Evolutionary conservation across 306 rosid genomes (phyloP), one percentile per base, ranked within the genome.

Genomic region (Vachellia collinsii): DNA sequence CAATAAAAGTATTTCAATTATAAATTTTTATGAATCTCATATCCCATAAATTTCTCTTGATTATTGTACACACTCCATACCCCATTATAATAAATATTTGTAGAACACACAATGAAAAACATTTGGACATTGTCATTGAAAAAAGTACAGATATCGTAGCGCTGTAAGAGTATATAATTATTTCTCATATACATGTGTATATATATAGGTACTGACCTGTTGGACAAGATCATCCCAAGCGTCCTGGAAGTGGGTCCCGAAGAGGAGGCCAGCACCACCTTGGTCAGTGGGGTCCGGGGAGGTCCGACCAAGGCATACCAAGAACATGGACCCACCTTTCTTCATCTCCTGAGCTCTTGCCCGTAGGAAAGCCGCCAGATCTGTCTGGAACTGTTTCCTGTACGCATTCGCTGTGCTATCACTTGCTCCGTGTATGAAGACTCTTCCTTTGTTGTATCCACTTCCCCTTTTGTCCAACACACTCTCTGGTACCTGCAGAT

Each of bases 161-260:
- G 2, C 34, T 29, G 34, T 2, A 29, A 2, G 2, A 29, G 34
- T 29, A 29, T 29, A 29, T 29, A 29, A 29, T 29, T 29, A 29
- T 29, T 29, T 29, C 34, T 29, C 34, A 29, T 29, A 2, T 29
- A 29, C 34, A 29, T 29, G 34, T 29, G 34, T 29, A 29, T 29
- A 29, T 29, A 29, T 29, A 29, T 29, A 2, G 34, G 34, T 29
- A 70, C 72, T 66, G 88, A 95, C 99, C 99, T 96, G 92, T 80
- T 88, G 99, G 94, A 93, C 94, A 86, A 96, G 97, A 83, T 96
- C 99, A 86, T 90, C 92, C 99, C 99, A 96, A 76, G 98, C 98
- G 85, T 93, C 99, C 81, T 96, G 99, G 89, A 91, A 96, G 80
- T 96, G 99, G 87, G 98, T 96, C 87, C 99, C 99, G 54, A 96